Evolutionary conservation across 2,329 filamentous ascomycete species (phyloP).

Genomic region (Talaromyces sp.): DNA sequence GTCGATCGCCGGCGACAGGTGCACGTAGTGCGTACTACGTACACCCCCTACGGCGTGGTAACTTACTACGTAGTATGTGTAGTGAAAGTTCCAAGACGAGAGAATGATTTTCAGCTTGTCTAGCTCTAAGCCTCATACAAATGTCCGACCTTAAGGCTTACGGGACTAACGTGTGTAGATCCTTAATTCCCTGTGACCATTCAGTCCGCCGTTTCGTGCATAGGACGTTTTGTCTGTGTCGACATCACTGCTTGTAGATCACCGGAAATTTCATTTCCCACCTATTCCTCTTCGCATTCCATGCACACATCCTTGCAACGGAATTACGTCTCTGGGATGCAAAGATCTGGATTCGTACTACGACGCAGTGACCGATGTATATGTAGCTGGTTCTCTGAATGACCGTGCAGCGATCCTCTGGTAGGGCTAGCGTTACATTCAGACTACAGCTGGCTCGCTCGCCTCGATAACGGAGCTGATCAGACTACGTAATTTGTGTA

Average conservation of each 20-base stretch:
- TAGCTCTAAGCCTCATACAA: not conserved
- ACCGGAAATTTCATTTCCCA: not conserved
- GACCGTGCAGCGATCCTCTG: not conserved
- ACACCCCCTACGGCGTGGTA: no score
- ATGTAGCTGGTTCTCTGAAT: not conserved
- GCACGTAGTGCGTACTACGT: not conserved
- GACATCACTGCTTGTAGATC: not conserved
- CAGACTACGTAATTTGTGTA: not conserved
- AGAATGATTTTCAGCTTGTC: not conserved
- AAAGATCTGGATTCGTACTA: not conserved
- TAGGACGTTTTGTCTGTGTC: not conserved
- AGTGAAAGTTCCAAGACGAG: not conserved
- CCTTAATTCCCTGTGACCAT: not conserved
- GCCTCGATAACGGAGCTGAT: not conserved
- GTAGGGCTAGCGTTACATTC: constrained; percentile 13
- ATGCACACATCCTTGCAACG: not conserved
- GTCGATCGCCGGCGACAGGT: not conserved
- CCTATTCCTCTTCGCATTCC: not conserved
- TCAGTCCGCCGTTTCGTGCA: not conserved
- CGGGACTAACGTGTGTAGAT: not conserved
- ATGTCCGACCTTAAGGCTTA: not conserved
- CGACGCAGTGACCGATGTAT: not conserved
- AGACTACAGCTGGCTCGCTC: not conserved
- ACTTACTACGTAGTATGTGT: no score
- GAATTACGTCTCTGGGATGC: not conserved